Percentiles rank a stretch among this genome's conserved stretches.
Conservation (phyloP, 73 alveolate species). For the Loxodes magnus region DNA sequence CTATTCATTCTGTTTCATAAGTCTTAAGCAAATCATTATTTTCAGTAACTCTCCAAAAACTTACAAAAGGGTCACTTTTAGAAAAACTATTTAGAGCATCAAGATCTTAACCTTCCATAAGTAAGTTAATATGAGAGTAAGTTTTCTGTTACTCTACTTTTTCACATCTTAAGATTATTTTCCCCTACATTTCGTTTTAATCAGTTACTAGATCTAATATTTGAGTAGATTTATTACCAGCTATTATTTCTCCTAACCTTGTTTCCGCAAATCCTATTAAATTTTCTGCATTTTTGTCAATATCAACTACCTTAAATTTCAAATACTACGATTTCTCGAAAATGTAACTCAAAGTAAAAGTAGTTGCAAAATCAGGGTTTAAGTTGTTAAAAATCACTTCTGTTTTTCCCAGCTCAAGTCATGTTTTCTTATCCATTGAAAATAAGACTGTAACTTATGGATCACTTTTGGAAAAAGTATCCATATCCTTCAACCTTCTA, state of each 20-base stretch:
- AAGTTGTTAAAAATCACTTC: slow-evolving; percentile 15
- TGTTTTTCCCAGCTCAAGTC: slow-evolving; percentile 17
- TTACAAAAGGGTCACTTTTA: slow-evolving; percentile 32
- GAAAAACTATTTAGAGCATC: slow-evolving; percentile 25
- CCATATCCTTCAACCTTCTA: slow-evolving; percentile 22
- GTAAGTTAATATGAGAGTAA: too few species aligned
- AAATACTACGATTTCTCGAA: slow-evolving; percentile 15
- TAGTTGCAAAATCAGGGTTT: slow-evolving; percentile 21
- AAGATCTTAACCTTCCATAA: background rate
- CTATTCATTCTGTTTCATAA: slow-evolving; percentile 24
- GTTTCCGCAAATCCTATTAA: too few species aligned
- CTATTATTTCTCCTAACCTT: too few species aligned
- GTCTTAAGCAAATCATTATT: slow-evolving; percentile 11
- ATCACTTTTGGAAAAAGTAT: slow-evolving; percentile 21
- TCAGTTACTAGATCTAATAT: too few species aligned
- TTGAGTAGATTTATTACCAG: too few species aligned
- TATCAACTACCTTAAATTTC: slow-evolving; percentile 4
- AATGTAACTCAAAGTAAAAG: slow-evolving; percentile 8
- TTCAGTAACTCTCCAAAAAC: slow-evolving; percentile 19
- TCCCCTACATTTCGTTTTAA: too few species aligned
- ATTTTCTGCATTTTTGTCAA: slow-evolving; percentile 2
- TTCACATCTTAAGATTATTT: too few species aligned
- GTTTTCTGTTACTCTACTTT: too few species aligned
- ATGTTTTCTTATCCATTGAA: too few species aligned
- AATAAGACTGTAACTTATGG: too few species aligned